Evolutionary conservation across 371 early-diverging fungal species (phyloP), one percentile per base, ranked within the genome.

Genomic region (Mortierella sp.): DNA sequence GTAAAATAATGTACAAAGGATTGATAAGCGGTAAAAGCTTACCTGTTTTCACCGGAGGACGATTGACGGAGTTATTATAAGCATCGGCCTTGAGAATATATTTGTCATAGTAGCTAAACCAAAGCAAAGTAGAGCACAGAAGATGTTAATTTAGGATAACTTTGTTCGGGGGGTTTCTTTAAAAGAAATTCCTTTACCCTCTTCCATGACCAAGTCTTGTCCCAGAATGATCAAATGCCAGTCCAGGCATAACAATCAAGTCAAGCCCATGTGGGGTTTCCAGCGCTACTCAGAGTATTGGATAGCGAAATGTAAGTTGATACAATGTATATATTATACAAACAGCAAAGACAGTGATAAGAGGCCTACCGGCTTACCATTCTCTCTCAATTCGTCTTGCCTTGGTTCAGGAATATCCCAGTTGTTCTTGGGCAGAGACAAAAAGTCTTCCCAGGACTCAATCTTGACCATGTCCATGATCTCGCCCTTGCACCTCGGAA

Each of bases 391-490:
- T 61, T 89, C 80, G 62, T 89, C 86, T 23, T 80, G 69, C 3
- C 70, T 79, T 23, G 93, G 92, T 49, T 93, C 93, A 12, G 90
- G 90, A 60, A 92, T 92, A 66, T 87, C 85, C 92, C 91, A 93
- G 49, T 75, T 85, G 68, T 93, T 93, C 28, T 85, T 64, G 29
- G 92, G 92, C 43, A 93, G 77, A 7, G 87, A 76, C 19, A 84
- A 57, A 72, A 85, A 91, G 59, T 91, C 92, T 2, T 91, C 85
- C 75, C 85, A 83, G 12, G 89, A 89, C 13, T 66, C 74, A 3
- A 93, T 82, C 61, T 83, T 85, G 23, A 93, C 91, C 93, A 93
- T 93, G 22, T 91, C 91, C 93, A 93, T 91, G 15, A 66, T 70
- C 55, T 85, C 81, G 26, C 86, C 87, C 26, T 87, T 83, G 57